Percentiles rank a stretch among this genome's conserved stretches.
Conservation (phyloP, 1,284 basidiomycete species). For the Malassezia restricta region DNA sequence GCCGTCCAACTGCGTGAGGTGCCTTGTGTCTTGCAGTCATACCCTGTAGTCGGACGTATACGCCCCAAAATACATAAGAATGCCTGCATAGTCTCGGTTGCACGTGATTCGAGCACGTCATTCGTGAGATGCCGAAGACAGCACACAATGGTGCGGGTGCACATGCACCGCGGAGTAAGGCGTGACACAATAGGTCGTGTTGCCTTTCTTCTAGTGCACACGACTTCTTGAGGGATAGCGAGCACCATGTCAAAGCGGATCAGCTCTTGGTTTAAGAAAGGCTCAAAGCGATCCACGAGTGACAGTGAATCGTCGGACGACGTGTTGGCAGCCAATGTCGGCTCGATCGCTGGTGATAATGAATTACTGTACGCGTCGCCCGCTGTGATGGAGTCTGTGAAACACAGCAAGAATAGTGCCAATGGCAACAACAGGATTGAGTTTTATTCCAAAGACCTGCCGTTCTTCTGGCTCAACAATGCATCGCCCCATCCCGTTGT, state of each 20-base stretch:
- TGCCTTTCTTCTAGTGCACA: too few species aligned
- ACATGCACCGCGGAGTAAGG: not conserved
- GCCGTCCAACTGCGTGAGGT: constrained; percentile 10
- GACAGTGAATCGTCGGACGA: not conserved
- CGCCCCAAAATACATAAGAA: constrained; percentile 13
- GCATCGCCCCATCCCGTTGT: constrained; percentile 18
- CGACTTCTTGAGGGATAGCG: too few species aligned
- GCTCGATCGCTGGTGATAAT: not conserved
- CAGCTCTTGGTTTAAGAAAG: not conserved
- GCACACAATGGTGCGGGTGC: not conserved
- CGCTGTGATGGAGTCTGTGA: not conserved
- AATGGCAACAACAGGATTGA: constrained; percentile 8
- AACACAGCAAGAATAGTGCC: not conserved
- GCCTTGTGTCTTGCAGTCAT: constrained; percentile 1
- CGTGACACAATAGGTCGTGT: too few species aligned
- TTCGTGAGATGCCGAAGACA: not conserved
- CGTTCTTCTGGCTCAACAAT: constrained; percentile 33
- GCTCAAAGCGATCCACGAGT: not conserved
- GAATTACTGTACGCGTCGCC: not conserved
- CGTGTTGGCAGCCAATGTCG: not conserved
- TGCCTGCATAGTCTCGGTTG: not conserved
- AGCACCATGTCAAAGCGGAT: not conserved
- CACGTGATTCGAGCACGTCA: not conserved
- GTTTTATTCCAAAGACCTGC: constrained; percentile 19
- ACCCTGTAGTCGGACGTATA: constrained; percentile 19